Percentiles rank a stretch among this genome's conserved stretches.
phyloP scores from a whole-genome alignment of 2,329 filamentous ascomycete genomes.

The Didymella pomorum region DNA sequence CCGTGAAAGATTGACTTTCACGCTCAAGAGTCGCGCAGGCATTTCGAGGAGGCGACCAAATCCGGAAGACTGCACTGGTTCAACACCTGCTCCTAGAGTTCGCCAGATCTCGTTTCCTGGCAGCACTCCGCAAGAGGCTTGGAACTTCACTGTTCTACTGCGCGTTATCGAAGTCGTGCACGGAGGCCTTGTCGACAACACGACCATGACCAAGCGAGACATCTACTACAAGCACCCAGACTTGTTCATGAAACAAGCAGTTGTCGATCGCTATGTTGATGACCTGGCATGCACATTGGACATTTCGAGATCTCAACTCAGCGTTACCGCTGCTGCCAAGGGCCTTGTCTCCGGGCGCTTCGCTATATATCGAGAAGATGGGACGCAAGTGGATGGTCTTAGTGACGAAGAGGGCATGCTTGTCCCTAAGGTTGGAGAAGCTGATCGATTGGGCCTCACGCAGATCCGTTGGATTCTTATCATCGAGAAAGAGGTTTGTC shows the following conservation, averaged over 20 bases:
- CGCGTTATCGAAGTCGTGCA: slow-evolving; percentile 65
- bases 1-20: slow-evolving; percentile 58
- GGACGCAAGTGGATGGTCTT: slow-evolving; percentile 52
- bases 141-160: slow-evolving; percentile 65
- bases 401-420: slow-evolving; percentile 63
- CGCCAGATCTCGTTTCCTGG: slow-evolving; percentile 61
- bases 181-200: slow-evolving; percentile 57
- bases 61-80: not conserved
- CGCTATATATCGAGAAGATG: slow-evolving; percentile 56
- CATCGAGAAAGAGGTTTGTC: slow-evolving; percentile 76
- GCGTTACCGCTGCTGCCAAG: slow-evolving; percentile 78
- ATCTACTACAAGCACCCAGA: slow-evolving; percentile 80
- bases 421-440: slow-evolving; percentile 63
- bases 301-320: slow-evolving; percentile 69
- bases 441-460: slow-evolving; percentile 61
- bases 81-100: slow-evolving; percentile 26
- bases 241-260: slow-evolving; percentile 72
- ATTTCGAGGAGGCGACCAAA: slow-evolving; percentile 31
- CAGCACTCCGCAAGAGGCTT: slow-evolving; percentile 63
- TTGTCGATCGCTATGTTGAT: slow-evolving; percentile 77
- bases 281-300: slow-evolving; percentile 75
- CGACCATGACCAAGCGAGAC: slow-evolving; percentile 67
- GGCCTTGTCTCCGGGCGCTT: slow-evolving; percentile 72
- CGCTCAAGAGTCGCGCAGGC: slow-evolving; percentile 52
- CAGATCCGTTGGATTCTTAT: slow-evolving; percentile 71